These are phyloP conservation scores for Suillus plorans DNA, from an alignment of 768 basidiomycete species.

Conservation along the genomic window DNA sequence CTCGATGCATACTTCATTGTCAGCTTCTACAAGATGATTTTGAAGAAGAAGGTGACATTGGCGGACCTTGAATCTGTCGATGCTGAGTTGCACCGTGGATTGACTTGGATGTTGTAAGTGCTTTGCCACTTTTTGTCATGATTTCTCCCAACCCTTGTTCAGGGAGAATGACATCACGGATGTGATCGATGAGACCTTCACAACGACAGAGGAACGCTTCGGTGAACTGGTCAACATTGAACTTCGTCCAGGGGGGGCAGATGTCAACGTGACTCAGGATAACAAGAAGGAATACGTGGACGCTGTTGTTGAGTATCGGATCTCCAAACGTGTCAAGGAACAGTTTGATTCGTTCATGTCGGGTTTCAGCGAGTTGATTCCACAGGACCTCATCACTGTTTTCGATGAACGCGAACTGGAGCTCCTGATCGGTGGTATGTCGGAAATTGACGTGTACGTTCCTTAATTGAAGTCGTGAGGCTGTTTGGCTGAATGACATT, in stretches of 20 bases:
- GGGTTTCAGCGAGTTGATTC: constrained; percentile 99
- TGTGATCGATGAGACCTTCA: constrained; percentile 96
- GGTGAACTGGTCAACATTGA: constrained; percentile 98
- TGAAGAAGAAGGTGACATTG: constrained; percentile 95
- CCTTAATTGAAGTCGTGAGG: not conserved
- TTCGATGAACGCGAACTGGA: constrained; percentile 99
- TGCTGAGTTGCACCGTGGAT: constrained; percentile 88
- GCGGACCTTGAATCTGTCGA: constrained; percentile 96
- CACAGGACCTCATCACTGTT: constrained; percentile 95
- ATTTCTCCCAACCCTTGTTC: constrained; percentile 12
- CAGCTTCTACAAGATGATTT: constrained; percentile 99
- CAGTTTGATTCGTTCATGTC: constrained; percentile 99
- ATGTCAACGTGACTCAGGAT: constrained; percentile 88
- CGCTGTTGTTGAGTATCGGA: constrained; percentile 92
- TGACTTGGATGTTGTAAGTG: constrained; percentile 98
- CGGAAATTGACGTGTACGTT: constrained; percentile 95
- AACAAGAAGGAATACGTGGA: constrained; percentile 99
- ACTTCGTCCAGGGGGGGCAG: constrained; percentile 83
- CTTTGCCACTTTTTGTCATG: not conserved
- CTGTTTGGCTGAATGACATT: not conserved
- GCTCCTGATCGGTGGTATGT: constrained; percentile 97
- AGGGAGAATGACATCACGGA: constrained; percentile 99
- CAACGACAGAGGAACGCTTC: constrained; percentile 95
- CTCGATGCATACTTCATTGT: constrained; percentile 99
- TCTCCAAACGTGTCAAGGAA: constrained; percentile 95